These are phyloP conservation scores for Spathaspora sp. DNA, from an alignment of 805 yeast genomes.

Conservation along the genomic window DNA sequence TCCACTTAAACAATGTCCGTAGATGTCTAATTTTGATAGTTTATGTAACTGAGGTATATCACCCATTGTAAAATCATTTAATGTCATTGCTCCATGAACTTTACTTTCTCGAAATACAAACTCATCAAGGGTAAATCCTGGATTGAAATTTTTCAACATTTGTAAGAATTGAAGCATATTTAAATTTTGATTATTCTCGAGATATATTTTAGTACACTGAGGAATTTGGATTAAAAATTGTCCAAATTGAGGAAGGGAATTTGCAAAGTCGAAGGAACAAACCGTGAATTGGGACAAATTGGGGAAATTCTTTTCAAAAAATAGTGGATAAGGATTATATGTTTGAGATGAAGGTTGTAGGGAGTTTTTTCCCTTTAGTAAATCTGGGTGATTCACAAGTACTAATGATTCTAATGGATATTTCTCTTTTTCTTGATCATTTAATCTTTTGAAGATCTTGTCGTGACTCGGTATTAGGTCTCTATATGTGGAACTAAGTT, in stretches of 20 bases:
- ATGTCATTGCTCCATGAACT: conserved; percentile 16
- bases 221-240: conserved; percentile 17
- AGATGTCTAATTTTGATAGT: conserved; percentile 32
- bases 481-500: conserved; percentile 13
- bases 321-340: conserved; percentile 22
- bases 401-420: conserved; percentile 15
- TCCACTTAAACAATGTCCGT: conserved; percentile 36
- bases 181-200: conserved; percentile 33
- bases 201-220: conserved; percentile 16
- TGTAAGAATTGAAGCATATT: conserved; percentile 24
- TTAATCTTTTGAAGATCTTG: conserved; percentile 6
- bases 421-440: not conserved
- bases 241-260: conserved; percentile 24
- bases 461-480: conserved; percentile 15
- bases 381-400: conserved; percentile 24
- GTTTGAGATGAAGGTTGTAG: conserved; percentile 12
- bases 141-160: conserved; percentile 25
- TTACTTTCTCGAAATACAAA: conserved; percentile 29
- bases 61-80: conserved; percentile 20
- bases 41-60: conserved; percentile 22
- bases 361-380: conserved; percentile 11
- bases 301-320: conserved; percentile 18
- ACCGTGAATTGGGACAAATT: conserved; percentile 22
- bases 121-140: conserved; percentile 19
- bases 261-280: conserved; percentile 29